A percentile compares a stretch with the other conserved stretches of the same genome.
Conservation (phyloP, 2,329 filamentous ascomycete species). For the Phyllosticta paracitricarpa region DNA sequence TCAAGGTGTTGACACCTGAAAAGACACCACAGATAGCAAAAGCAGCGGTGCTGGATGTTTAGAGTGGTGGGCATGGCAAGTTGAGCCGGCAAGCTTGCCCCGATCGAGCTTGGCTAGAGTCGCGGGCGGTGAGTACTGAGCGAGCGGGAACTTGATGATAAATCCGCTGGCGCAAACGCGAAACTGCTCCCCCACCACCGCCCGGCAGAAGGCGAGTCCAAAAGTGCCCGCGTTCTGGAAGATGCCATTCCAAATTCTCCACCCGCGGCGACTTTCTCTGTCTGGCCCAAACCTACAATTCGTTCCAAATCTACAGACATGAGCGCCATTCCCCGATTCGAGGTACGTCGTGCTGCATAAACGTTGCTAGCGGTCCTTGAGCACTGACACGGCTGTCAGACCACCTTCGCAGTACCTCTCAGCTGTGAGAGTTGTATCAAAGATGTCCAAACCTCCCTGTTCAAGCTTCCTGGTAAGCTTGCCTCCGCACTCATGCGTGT, state of each 20-base stretch:
- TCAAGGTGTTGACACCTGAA: background rate
- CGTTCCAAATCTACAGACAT: conserved; percentile 7
- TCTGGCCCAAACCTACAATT: background rate
- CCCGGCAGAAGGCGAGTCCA: background rate
- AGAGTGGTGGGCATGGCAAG: background rate
- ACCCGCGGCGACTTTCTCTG: background rate
- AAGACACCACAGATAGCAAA: background rate
- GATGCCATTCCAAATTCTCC: background rate
- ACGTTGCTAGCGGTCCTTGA: background rate
- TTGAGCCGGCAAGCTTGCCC: background rate
- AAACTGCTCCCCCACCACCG: conserved; percentile 3
- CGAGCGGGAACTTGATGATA: background rate
- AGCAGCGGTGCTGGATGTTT: background rate
- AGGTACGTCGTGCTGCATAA: conserved; percentile 13
- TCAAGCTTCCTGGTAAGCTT: conserved; percentile 55
- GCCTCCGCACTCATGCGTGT: conserved; percentile 8
- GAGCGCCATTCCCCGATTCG: conserved; percentile 15
- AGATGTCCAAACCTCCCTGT: conserved; percentile 69
- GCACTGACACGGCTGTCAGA: conserved; percentile 41
- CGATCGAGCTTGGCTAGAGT: background rate
- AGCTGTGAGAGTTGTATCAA: conserved; percentile 84
- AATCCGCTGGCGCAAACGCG: conserved; percentile 1
- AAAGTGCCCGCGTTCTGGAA: conserved; percentile 7
- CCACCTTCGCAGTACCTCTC: conserved; percentile 89
- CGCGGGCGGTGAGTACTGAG: background rate